Percentiles rank a stretch among this genome's conserved stretches.
Evolutionary conservation across 768 basidiomycete species (phyloP).

Genomic region (Rhodotorula kratochvilovae): DNA sequence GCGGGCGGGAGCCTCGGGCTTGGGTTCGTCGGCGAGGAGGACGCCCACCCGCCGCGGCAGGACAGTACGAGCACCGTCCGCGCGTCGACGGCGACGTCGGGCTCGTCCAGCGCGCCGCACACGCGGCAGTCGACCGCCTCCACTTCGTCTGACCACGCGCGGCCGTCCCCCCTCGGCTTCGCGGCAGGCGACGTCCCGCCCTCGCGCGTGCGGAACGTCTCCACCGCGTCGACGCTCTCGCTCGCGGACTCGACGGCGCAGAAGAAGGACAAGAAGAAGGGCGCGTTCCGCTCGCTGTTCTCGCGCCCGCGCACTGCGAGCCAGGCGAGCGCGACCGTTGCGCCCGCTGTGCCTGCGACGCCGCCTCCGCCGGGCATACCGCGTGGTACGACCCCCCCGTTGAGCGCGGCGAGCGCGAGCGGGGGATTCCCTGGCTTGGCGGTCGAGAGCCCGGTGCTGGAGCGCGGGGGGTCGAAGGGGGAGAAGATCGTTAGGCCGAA

Average conservation of each 20-base stretch:
- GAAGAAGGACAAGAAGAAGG: neutral
- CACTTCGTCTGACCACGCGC: neutral
- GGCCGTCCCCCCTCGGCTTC: too few species aligned
- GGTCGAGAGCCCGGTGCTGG: neutral
- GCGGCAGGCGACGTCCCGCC: neutral
- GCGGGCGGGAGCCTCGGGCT: neutral
- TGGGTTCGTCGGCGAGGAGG: constrained; percentile 5
- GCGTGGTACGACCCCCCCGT: neutral
- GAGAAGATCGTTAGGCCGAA: neutral
- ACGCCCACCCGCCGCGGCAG: neutral
- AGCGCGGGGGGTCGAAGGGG: neutral
- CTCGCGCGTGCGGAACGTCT: neutral
- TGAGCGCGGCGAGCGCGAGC: neutral
- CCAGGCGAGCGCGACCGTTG: too few species aligned
- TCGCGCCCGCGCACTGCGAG: neutral
- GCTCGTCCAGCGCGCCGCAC: neutral
- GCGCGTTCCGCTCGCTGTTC: neutral
- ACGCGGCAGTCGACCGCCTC: neutral
- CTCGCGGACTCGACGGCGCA: neutral
- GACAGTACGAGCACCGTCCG: neutral
- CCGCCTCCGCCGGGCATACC: neutral
- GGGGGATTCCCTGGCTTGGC: neutral
- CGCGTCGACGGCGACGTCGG: neutral
- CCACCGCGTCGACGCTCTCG: neutral
- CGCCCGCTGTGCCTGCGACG: neutral